A percentile compares a stretch with the other conserved stretches of the same genome.
Evolutionary conservation across 2,329 filamentous ascomycete species (phyloP).

Genomic region (Chaetomium sp.): DNA sequence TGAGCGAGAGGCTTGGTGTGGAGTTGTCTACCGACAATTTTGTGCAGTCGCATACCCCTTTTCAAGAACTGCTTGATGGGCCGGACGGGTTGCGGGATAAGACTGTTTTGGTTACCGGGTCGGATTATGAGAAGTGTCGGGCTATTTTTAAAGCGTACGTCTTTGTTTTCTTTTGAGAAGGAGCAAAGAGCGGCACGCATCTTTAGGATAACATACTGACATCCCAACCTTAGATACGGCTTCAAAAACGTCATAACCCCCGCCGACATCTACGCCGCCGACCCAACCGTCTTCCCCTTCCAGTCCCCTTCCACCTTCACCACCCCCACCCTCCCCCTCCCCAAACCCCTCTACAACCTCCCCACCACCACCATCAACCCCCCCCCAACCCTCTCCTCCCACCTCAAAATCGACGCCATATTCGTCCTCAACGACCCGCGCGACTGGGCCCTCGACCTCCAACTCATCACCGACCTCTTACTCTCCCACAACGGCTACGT

Average conservation of each 20-base stretch:
- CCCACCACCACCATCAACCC: slow-evolving; percentile 16
- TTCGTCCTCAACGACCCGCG: slow-evolving; percentile 94
- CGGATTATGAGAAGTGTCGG: slow-evolving; percentile 60
- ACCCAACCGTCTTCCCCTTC: slow-evolving; percentile 80
- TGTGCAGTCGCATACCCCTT: slow-evolving; percentile 88
- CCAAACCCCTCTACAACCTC: slow-evolving; percentile 31
- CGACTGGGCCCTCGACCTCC: slow-evolving; percentile 88
- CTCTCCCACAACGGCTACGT: slow-evolving; percentile 71
- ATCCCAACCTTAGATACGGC: slow-evolving; percentile 36
- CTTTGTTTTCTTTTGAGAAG: neutral
- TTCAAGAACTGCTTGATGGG: slow-evolving; percentile 61
- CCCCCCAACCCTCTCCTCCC: slow-evolving; percentile 25
- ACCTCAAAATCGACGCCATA: slow-evolving; percentile 77
- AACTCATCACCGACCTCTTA: slow-evolving; percentile 77
- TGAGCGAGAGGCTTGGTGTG: slow-evolving; percentile 60
- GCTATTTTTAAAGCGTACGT: slow-evolving; percentile 64
- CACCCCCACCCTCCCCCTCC: slow-evolving; percentile 53
- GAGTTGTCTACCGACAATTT: slow-evolving; percentile 63
- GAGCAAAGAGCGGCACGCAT: no score
- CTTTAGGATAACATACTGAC: neutral
- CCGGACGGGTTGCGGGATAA: slow-evolving; percentile 50
- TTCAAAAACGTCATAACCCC: slow-evolving; percentile 80
- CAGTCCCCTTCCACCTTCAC: slow-evolving; percentile 57
- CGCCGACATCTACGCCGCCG: slow-evolving; percentile 69
- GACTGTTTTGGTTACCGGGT: slow-evolving; percentile 69